Percentiles rank a stretch among this genome's conserved stretches.
These are phyloP conservation scores for Taphrina deformans DNA, from an alignment of 1,139 yeast genomes.

Conservation along the genomic window DNA sequence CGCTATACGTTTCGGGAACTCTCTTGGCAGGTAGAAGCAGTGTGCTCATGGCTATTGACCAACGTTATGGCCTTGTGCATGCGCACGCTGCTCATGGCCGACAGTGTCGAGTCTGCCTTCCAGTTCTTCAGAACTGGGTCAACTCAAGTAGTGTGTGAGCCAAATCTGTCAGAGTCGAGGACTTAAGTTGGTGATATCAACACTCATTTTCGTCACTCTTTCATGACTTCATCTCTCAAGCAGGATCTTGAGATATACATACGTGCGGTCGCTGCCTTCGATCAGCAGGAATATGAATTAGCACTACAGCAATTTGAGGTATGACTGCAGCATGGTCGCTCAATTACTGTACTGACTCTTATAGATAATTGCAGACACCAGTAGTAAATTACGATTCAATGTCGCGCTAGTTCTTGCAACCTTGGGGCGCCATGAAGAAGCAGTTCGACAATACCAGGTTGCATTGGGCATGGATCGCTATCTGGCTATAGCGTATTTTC, in stretches of 20 bases:
- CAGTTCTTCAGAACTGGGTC: too few species aligned
- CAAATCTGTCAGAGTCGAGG: too few species aligned
- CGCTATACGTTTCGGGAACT: background rate
- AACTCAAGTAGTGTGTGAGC: background rate
- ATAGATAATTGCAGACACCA: conserved; percentile 2
- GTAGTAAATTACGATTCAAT: conserved; percentile 37
- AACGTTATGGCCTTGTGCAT: background rate
- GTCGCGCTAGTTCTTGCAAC: conserved; percentile 38
- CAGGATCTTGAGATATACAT: conserved; percentile 29
- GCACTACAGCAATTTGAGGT: conserved; percentile 24
- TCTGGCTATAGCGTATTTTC: conserved; percentile 41
- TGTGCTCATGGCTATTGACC: background rate
- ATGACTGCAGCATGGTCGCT: background rate
- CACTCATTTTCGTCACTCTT: background rate
- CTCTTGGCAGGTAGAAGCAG: background rate
- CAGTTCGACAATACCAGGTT: conserved; percentile 34
- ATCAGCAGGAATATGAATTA: conserved; percentile 21
- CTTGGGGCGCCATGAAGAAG: conserved; percentile 37
- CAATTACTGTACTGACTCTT: background rate
- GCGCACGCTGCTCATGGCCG: background rate
- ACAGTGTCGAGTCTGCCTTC: too few species aligned
- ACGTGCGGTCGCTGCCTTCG: conserved; percentile 26
- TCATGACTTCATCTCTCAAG: conserved; percentile 7
- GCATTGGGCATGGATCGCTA: conserved; percentile 40
- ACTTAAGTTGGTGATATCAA: background rate